Conservation (phyloP, 2,329 filamentous ascomycete species). For the Taxawa tesnikishii region DNA sequence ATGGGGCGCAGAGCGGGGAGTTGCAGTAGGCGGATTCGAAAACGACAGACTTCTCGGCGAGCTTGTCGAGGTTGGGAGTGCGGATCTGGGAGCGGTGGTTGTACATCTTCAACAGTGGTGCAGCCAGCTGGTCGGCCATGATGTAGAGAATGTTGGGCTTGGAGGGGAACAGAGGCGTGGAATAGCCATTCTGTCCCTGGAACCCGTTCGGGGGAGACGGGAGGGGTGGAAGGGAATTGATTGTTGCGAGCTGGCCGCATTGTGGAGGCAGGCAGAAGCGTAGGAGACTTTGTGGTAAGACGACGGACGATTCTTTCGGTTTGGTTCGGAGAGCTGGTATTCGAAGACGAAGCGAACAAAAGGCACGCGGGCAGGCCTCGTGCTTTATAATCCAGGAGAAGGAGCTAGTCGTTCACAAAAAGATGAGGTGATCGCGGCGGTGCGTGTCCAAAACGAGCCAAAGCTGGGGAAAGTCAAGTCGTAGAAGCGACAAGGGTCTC, state of each 20-base stretch:
- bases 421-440: too few relatives aligned
- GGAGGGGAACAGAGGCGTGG: slow-evolving; percentile 22
- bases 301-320: too few relatives aligned
- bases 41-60: slow-evolving; percentile 71
- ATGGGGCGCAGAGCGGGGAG: slow-evolving; percentile 82
- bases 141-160: slow-evolving; percentile 79
- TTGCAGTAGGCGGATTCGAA: slow-evolving; percentile 94
- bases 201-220: slow-evolving; percentile 24
- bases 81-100: slow-evolving; percentile 80
- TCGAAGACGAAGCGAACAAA: too few relatives aligned
- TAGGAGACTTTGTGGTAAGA: too few relatives aligned
- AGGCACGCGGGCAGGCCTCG: too few relatives aligned
- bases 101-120: slow-evolving; percentile 84
- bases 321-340: too few relatives aligned
- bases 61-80: slow-evolving; percentile 76
- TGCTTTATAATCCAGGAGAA: too few relatives aligned
- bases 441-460: too few relatives aligned
- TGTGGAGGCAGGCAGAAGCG: too few relatives aligned
- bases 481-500: too few relatives aligned
- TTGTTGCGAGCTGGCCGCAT: slow-evolving; percentile 12
- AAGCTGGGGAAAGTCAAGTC: too few relatives aligned
- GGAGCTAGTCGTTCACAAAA: too few relatives aligned
- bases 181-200: slow-evolving; percentile 24
- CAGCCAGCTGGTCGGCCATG: slow-evolving; percentile 92
- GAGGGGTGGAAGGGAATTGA: slow-evolving; percentile 20